These are phyloP conservation scores for Ganoderma lingzhi DNA, from an alignment of 1,284 basidiomycete genomes.

Conservation along the genomic window DNA sequence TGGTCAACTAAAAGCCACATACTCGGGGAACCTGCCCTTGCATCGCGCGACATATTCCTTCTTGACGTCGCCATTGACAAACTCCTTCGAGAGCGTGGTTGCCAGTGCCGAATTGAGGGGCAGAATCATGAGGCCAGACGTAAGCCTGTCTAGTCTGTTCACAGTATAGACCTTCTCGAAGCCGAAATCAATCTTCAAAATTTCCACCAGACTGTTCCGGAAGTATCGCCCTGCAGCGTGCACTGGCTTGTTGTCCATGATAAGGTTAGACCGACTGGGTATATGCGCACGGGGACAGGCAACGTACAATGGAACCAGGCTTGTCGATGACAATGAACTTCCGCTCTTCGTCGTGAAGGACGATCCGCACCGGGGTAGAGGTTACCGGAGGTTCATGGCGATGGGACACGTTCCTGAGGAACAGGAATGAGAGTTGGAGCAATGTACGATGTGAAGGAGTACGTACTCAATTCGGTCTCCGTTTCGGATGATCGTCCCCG, in stretches of 20 bases:
- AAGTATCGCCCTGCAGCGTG: conserved; percentile 91
- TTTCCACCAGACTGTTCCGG: conserved; percentile 88
- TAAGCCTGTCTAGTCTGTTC: conserved; percentile 94
- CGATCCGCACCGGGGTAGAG: conserved; percentile 84
- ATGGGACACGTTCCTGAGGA: conserved; percentile 89
- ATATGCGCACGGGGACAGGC: neutral
- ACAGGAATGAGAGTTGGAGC: neutral
- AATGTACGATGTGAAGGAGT: neutral
- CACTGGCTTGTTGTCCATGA: conserved; percentile 68
- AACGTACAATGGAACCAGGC: conserved; percentile 89
- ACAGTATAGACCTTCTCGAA: conserved; percentile 88
- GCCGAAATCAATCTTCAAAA: conserved; percentile 87
- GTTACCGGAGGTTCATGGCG: conserved; percentile 97
- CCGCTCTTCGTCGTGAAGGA: conserved; percentile 80
- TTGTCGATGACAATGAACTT: conserved; percentile 95
- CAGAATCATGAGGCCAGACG: conserved; percentile 96
- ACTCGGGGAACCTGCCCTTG: conserved; percentile 86
- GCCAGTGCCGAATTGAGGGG: conserved; percentile 82
- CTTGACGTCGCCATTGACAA: conserved; percentile 79
- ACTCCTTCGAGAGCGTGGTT: conserved; percentile 80
- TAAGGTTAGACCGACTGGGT: neutral
- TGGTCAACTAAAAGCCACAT: conserved; percentile 39
- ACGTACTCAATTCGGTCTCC: conserved; percentile 92
- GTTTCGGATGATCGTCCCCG: conserved; percentile 84
- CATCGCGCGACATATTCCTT: conserved; percentile 95